These are phyloP conservation scores for Cephalotrichum gorgonifer DNA, from an alignment of 2,329 filamentous ascomycete genomes.

Conservation along the genomic window DNA sequence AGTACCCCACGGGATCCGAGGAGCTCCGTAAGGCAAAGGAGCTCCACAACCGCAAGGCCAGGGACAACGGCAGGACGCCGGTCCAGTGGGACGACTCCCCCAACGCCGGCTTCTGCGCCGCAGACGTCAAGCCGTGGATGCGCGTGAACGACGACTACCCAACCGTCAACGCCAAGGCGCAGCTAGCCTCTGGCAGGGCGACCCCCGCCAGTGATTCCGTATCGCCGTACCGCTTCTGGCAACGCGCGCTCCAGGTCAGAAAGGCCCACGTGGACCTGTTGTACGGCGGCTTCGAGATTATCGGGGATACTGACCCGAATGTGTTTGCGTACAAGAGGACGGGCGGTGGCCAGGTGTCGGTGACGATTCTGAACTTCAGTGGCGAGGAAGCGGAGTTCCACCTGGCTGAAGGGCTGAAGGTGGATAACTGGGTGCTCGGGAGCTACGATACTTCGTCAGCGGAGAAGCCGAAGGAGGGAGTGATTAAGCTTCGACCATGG, in stretches of 20 bases:
- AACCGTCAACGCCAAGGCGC: slow-evolving; percentile 50
- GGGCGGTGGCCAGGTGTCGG: background rate
- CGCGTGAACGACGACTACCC: slow-evolving; percentile 52
- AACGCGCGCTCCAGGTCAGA: slow-evolving; percentile 44
- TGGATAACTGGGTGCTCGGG: background rate
- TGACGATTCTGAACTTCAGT: slow-evolving; percentile 5
- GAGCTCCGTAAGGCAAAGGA: slow-evolving; percentile 30
- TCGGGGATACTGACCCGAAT: slow-evolving; percentile 1
- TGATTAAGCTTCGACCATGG: slow-evolving; percentile 1
- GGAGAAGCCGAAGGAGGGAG: background rate
- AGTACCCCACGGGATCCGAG: slow-evolving; percentile 24
- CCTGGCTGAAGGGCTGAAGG: background rate
- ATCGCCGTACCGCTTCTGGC: slow-evolving; percentile 53
- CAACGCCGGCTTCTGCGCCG: slow-evolving; percentile 55
- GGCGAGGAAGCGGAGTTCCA: background rate
- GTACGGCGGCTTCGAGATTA: slow-evolving; percentile 40
- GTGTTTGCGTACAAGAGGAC: background rate
- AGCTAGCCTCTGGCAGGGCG: slow-evolving; percentile 21
- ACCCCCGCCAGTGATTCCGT: background rate
- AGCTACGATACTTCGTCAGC: slow-evolving; percentile 3
- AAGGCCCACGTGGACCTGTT: slow-evolving; percentile 53
- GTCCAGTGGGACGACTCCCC: slow-evolving; percentile 57
- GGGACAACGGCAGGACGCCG: slow-evolving; percentile 62
- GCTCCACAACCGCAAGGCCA: slow-evolving; percentile 37
- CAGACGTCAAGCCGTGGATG: slow-evolving; percentile 53